Evolutionary conservation across 495 filamentous ascomycete species (phyloP).

Genomic region (Hypoxylon rickii): DNA sequence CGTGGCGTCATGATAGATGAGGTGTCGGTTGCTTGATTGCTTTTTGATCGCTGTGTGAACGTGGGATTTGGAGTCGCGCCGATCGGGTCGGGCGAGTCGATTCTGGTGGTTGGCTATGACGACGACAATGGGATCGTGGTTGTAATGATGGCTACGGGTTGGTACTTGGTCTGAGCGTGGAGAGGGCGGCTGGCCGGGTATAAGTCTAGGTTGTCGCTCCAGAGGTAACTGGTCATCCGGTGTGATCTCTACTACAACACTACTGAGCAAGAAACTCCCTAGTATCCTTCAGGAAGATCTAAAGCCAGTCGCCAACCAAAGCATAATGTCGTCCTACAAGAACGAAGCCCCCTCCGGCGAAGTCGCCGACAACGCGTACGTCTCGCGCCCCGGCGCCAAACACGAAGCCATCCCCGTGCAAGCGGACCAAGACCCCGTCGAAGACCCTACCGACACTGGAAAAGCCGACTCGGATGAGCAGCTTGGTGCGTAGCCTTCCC

Average conservation of each 20-base stretch:
- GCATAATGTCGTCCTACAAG: no score
- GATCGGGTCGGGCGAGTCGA: neutral
- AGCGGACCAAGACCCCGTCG: constrained; percentile 52
- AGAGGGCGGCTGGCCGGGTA: no score
- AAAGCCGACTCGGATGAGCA: constrained; percentile 56
- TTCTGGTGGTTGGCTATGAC: neutral
- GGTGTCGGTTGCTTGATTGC: neutral
- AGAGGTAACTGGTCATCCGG: no score
- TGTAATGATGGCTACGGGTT: no score
- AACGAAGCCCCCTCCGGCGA: constrained; percentile 18
- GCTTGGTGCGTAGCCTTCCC: constrained; percentile 47
- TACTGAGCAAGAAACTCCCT: no score
- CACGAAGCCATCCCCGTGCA: constrained; percentile 56
- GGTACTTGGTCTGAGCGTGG: no score
- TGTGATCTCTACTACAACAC: no score
- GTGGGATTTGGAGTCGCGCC: neutral
- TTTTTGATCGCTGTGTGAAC: neutral
- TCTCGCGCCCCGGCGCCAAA: constrained; percentile 32
- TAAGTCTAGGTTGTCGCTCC: no score
- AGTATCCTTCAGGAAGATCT: no score
- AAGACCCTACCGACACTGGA: constrained; percentile 51
- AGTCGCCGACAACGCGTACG: constrained; percentile 40
- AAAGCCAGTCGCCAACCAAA: no score
- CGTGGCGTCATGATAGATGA: neutral
- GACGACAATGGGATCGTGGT: neutral